These are phyloP conservation scores for Stagonosporopsis rhizophila DNA, from an alignment of 2,329 filamentous ascomycete species.

Conservation along the genomic window DNA sequence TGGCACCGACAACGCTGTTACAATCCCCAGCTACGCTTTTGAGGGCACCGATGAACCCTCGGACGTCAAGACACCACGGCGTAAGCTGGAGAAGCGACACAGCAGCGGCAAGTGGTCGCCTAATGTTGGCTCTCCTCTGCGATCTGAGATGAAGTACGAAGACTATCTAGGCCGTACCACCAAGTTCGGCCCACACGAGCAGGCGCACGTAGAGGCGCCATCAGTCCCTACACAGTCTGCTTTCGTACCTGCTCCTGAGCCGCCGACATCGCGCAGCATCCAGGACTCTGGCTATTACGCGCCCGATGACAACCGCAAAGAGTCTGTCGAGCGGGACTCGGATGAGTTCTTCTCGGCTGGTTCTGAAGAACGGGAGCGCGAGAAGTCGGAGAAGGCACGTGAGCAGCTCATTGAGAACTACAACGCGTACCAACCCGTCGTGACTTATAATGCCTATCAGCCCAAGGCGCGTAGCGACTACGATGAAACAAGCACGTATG, in stretches of 20 bases:
- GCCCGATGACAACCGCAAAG: constrained; percentile 35
- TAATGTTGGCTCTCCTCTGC: constrained; percentile 52
- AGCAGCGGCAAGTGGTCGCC: constrained; percentile 52
- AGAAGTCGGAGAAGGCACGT: constrained; percentile 26
- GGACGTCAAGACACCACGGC: constrained; percentile 53
- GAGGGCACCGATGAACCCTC: constrained; percentile 44
- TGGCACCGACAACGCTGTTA: constrained; percentile 23
- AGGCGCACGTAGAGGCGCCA: constrained; percentile 24
- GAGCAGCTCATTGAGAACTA: constrained; percentile 25
- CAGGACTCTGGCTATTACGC: constrained; percentile 46
- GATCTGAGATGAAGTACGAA: constrained; percentile 54
- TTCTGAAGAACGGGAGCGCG: constrained; percentile 39
- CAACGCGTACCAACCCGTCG: constrained; percentile 25
- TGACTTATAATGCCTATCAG: constrained; percentile 28
- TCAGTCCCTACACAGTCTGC: constrained; percentile 25
- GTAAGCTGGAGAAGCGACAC: constrained; percentile 56
- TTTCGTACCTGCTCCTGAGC: constrained; percentile 23
- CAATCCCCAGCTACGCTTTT: constrained; percentile 45
- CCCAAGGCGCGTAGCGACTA: constrained; percentile 22
- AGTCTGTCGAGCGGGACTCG: constrained; percentile 39
- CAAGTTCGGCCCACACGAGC: constrained; percentile 17
- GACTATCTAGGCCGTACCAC: constrained; percentile 49
- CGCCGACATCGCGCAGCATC: constrained; percentile 25
- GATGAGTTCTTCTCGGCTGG: constrained; percentile 45
- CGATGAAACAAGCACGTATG: constrained; percentile 19